A percentile compares a stretch with the other conserved stretches of the same genome.
phyloP scores from a whole-genome alignment of 345 rosid species.

The Lepidium didymum region DNA sequence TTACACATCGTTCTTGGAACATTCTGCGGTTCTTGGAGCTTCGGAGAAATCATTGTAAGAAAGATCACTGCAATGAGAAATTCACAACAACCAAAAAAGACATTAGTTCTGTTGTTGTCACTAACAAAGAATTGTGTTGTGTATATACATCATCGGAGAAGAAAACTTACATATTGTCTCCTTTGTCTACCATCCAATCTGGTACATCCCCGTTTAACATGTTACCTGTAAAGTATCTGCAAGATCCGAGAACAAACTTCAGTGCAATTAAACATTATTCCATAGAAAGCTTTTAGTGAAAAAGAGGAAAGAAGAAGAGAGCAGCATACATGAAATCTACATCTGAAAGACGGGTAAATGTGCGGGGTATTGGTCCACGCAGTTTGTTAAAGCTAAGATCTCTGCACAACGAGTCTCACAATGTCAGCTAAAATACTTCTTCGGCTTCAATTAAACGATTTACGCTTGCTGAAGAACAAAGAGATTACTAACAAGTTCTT shows the following conservation, averaged over 20 bases:
- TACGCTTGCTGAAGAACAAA: background rate
- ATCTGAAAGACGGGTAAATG: background rate
- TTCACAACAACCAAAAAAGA: background rate
- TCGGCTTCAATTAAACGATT: background rate
- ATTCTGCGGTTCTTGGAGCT: constrained; percentile 20
- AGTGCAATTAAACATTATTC: background rate
- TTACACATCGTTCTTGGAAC: constrained; percentile 35
- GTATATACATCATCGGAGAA: background rate
- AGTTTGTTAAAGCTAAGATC: constrained; percentile 60
- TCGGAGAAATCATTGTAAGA: constrained; percentile 52
- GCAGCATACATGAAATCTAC: constrained; percentile 9
- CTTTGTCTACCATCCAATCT: constrained; percentile 33
- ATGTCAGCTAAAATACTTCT: background rate
- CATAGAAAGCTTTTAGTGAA: background rate
- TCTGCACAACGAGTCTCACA: constrained; percentile 19
- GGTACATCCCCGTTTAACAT: constrained; percentile 46
- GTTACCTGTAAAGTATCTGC: constrained; percentile 33
- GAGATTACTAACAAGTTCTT: constrained; percentile 38
- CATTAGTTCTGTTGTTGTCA: background rate
- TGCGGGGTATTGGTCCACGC: constrained; percentile 38
- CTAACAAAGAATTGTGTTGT: background rate
- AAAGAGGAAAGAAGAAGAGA: background rate
- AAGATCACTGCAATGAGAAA: constrained; percentile 45
- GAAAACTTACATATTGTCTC: constrained; percentile 36
- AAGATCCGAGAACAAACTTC: constrained; percentile 13